Evolutionary conservation across 108 stramenopile genomes (phyloP), one percentile per base, ranked within the genome.

Genomic region (Pseudonitzschia delicatissima): DNA sequence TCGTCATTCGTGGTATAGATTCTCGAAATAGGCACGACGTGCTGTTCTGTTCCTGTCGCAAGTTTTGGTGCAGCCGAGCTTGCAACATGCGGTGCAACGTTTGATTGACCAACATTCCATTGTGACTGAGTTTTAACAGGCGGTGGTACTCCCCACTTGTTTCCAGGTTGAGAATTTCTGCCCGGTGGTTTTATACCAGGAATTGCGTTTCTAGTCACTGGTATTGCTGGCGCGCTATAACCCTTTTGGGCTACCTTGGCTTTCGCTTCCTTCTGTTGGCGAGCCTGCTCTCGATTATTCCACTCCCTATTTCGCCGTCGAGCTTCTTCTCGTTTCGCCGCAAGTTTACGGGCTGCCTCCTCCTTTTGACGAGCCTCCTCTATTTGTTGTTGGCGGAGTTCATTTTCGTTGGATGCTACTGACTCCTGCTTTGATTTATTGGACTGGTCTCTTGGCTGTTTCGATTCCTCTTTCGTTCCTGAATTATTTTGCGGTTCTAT

Each of bases 281-380:
- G 80, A 18, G 74, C 76, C 57, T 86, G 83, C 48, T 86, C 85
- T 26, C 74, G 74, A 58, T 84, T 82, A 59, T 93, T 93, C 91
- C 91, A 93, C 47, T 89, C 88, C 17, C 91, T 79, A 73, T 87
- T 86, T 37, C 84, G 73, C 1, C 91, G 87, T 40, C 88, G 83
- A 45, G 82, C 83, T 60, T 90, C 88, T 58, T 93, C 91, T 21
- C 84, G 79, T 72, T 92, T 87, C 26, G 74, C 82, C 3, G 87
- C 87, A 7, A 77, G 67, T 42, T 78, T 79, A 37, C 79, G 48
- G 28, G 79, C 82, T 3, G 80, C 81, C 67, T 83, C 75, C 36
- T 65, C 82, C 55, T 81, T 69, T 68, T 74, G 49, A 2, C 66
- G 76, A 11, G 67, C 76, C 62, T 67, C 85, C 44, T 79, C 71